Percentiles rank a stretch among this genome's conserved stretches.
These are phyloP conservation scores for Singerocomus inundabilis DNA, from an alignment of 1,284 basidiomycete genomes.

Conservation along the genomic window DNA sequence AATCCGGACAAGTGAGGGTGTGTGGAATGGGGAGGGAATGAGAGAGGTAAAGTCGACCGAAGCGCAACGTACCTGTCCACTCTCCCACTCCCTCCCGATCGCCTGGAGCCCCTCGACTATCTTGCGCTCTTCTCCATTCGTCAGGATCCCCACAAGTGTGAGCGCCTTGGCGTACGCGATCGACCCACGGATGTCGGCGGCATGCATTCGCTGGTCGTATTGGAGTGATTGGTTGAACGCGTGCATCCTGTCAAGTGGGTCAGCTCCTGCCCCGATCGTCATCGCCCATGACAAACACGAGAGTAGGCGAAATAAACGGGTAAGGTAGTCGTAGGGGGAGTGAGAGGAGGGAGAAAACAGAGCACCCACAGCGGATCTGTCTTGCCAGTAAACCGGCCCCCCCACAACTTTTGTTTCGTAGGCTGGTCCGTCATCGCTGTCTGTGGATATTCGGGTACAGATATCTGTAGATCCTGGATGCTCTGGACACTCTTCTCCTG, in stretches of 20 bases:
- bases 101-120: slow-evolving; percentile 77
- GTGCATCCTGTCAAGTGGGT: slow-evolving; percentile 71
- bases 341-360: slow-evolving; percentile 1
- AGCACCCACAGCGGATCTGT: slow-evolving; percentile 78
- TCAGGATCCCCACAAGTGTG: slow-evolving; percentile 77
- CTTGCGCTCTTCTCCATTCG: slow-evolving; percentile 67
- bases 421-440: slow-evolving; percentile 52
- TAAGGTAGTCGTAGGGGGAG: neutral
- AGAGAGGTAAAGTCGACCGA: neutral
- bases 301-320: neutral
- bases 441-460: neutral
- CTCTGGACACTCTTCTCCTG: too few relatives aligned
- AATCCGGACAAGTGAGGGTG: too few relatives aligned
- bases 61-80: slow-evolving; percentile 52
- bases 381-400: slow-evolving; percentile 86
- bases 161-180: slow-evolving; percentile 94
- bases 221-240: slow-evolving; percentile 93
- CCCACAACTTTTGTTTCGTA: slow-evolving; percentile 83
- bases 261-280: slow-evolving; percentile 5
- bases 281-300: neutral
- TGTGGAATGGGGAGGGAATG: too few relatives aligned
- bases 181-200: slow-evolving; percentile 89
- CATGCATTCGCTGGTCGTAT: slow-evolving; percentile 94
- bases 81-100: slow-evolving; percentile 86
- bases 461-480: neutral